A percentile compares a stretch with the other conserved stretches of the same genome.
Evolutionary conservation across 1,284 basidiomycete genomes (phyloP).

Genomic region (Phenoliferia sp.): DNA sequence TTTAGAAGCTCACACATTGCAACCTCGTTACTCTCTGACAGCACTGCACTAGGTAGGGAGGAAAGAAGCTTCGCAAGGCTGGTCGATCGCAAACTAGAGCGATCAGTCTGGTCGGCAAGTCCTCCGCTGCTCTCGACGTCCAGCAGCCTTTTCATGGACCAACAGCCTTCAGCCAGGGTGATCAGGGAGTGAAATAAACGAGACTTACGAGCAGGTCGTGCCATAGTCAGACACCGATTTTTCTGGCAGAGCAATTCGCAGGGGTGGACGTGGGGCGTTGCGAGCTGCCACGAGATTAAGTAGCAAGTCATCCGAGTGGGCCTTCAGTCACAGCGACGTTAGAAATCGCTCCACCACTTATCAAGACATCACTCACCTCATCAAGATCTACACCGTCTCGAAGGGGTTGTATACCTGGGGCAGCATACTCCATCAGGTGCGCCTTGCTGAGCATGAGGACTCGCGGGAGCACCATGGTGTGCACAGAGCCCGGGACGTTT

Average conservation of each 20-base stretch:
- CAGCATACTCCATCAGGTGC: neutral
- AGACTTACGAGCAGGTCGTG: neutral
- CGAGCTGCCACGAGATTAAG: neutral
- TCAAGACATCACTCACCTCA: neutral
- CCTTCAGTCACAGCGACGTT: neutral
- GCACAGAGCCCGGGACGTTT: neutral
- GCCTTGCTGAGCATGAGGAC: neutral
- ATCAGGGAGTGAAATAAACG: neutral
- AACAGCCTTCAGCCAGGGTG: neutral
- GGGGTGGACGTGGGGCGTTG: neutral
- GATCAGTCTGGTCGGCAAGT: too few species aligned
- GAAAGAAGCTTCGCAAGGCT: neutral
- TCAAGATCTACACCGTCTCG: neutral
- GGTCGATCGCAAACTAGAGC: neutral
- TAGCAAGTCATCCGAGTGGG: neutral
- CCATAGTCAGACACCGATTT: neutral
- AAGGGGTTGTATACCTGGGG: neutral
- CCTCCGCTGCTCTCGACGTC: too few species aligned
- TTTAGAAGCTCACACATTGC: neutral
- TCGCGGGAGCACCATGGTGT: neutral
- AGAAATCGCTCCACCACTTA: neutral
- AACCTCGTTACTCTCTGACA: neutral
- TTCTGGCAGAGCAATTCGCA: neutral
- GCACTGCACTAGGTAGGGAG: neutral
- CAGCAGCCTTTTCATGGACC: too few species aligned